A percentile compares a stretch with the other conserved stretches of the same genome.
Conservation (phyloP, 2,329 filamentous ascomycete genomes). For the Fusarium sp. region DNA sequence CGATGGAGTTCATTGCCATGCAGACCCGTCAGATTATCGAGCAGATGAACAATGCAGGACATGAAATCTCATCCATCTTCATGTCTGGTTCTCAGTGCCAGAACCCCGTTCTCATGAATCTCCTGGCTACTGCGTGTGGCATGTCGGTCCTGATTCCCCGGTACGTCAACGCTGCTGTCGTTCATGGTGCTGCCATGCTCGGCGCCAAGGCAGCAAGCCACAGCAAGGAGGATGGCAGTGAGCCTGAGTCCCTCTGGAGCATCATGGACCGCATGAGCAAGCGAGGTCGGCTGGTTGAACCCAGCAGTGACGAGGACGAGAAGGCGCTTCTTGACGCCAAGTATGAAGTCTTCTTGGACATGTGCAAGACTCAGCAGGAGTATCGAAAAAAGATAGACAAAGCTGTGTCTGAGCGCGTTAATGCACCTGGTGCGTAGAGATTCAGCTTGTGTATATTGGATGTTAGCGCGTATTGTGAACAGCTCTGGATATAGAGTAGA, state of each 20-base stretch:
- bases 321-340: constrained; percentile 85
- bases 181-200: constrained; percentile 98
- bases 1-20: constrained; percentile 97
- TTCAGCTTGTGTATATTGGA: constrained; percentile 1
- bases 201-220: constrained; percentile 96
- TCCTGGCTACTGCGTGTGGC: constrained; percentile 88
- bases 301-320: constrained; percentile 75
- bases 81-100: constrained; percentile 99
- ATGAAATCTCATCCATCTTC: constrained; percentile 91
- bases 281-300: constrained; percentile 83
- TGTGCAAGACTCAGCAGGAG: constrained; percentile 83
- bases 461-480: not conserved
- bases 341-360: constrained; percentile 95
- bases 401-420: constrained; percentile 54
- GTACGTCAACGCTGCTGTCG: constrained; percentile 94
- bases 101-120: constrained; percentile 88
- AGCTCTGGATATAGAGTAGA: constrained; percentile 12
- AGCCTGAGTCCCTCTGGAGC: constrained; percentile 88
- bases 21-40: constrained; percentile 96
- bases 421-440: constrained; percentile 43
- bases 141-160: constrained; percentile 94
- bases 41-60: constrained; percentile 89
- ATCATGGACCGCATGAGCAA: constrained; percentile 99
- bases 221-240: constrained; percentile 69
- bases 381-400: constrained; percentile 84